Evolutionary conservation across 2,329 filamentous ascomycete species (phyloP), one percentile per base, ranked within the genome.

Genomic region (Colletotrichum melonis): DNA sequence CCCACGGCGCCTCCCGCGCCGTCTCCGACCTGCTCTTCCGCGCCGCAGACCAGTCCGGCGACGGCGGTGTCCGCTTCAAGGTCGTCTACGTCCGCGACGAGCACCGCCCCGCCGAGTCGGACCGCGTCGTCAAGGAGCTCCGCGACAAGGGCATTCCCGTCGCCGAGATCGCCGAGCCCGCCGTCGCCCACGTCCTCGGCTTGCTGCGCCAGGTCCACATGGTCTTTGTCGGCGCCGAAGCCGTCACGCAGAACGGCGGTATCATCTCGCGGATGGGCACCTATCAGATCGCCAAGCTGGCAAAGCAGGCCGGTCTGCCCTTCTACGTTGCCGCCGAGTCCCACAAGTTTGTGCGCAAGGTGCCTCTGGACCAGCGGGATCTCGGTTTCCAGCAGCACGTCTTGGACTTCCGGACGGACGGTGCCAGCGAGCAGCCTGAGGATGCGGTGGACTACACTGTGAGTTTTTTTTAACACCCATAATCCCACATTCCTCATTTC

Each of bases 301-400:
- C 95, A 5, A 92, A 92, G 78, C 81, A 83, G 32, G 86, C 86
- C 57, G 90, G 92, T 52, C 92, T 94, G 75, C 93, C 93, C 0
- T 94, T 98, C 77, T 98, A 97, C 79, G 95, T 98, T 22, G 95
- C 97, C 5, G 93, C 93, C 1, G 97, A 99, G 86, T 97, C 94
- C 78, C 97, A 99, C 87, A 99, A 99, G 85, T 98, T 99, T 80
- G 95, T 97, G 58, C 90, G 95, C 78, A 88, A 97, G 68, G 97
- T 95, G 78, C 94, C 96, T 1, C 85, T 97, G 26, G 91, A 92
- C 75, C 95, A 98, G 83, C 91, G 92, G 72, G 94, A 97, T 79
- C 85, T 97, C 72, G 94, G 94, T 0, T 86, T 97, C 76, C 89
- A 93, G 79, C 95, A 98, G 82, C 88, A 91, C 42, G 89, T 97